A percentile compares a stretch with the other conserved stretches of the same genome.
Conservation (phyloP, 1,284 basidiomycete species). For the Naganishia albida region DNA sequence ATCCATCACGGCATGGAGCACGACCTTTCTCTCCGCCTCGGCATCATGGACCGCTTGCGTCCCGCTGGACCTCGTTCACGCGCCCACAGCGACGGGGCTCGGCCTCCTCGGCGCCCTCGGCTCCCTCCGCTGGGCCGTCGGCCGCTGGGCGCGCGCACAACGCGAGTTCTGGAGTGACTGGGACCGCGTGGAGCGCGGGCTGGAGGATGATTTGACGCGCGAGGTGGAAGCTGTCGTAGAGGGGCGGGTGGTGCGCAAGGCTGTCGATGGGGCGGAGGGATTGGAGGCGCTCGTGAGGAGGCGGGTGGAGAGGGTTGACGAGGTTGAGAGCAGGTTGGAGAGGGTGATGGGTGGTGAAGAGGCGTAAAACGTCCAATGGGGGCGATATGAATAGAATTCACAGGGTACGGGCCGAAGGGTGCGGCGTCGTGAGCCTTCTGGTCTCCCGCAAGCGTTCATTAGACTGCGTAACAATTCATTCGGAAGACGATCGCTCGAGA, state of each 20-base stretch:
- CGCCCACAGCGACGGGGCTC: slow-evolving; percentile 62
- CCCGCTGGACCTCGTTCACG: slow-evolving; percentile 37
- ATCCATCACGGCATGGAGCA: slow-evolving; percentile 57
- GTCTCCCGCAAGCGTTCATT: no score
- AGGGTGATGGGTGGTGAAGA: background rate
- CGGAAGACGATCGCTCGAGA: no score
- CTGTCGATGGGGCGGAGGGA: slow-evolving; percentile 12
- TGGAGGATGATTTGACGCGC: slow-evolving; percentile 62
- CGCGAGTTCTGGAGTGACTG: slow-evolving; percentile 72
- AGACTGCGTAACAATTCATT: no score
- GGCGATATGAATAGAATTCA: no score
- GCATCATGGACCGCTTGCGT: slow-evolving; percentile 51
- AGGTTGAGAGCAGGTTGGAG: slow-evolving; percentile 5
- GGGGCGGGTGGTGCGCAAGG: slow-evolving; percentile 13
- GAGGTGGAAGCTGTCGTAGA: slow-evolving; percentile 19
- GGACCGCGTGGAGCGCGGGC: slow-evolving; percentile 66
- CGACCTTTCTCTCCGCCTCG: slow-evolving; percentile 52
- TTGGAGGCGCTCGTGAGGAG: slow-evolving; percentile 23
- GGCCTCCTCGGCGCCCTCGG: slow-evolving; percentile 62
- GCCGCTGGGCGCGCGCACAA: slow-evolving; percentile 71
- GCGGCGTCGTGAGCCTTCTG: no score
- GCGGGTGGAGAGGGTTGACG: slow-evolving; percentile 20
- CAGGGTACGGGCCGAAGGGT: no score
- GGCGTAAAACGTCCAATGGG: background rate
- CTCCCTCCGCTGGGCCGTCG: slow-evolving; percentile 67